Conservation (phyloP, 352 stramenopile species). For the Thraustochytrium sp. region DNA sequence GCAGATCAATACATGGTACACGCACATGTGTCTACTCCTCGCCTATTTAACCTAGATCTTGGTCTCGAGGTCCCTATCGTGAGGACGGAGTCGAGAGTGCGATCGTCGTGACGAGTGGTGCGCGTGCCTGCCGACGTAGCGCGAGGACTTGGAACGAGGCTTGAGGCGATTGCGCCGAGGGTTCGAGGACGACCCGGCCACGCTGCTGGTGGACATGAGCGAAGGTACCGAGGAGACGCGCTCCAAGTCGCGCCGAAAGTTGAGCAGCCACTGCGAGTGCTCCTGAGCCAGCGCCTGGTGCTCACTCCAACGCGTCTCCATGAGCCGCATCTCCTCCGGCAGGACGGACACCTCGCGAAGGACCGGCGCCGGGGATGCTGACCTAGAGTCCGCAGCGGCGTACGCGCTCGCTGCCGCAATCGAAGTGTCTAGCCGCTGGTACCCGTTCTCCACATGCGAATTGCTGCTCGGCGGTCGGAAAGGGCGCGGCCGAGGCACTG, state of each 20-base stretch:
- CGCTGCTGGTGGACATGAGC: background rate
- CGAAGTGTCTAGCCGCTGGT: background rate
- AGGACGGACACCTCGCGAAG: background rate
- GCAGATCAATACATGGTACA: too few species aligned
- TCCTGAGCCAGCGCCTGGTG: background rate
- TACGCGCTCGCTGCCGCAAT: background rate
- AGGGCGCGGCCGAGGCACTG: background rate
- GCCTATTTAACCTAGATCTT: too few species aligned
- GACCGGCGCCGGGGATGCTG: background rate
- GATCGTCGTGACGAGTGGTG: background rate
- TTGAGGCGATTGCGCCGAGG: too few species aligned
- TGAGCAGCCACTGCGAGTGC: slow-evolving; percentile 17
- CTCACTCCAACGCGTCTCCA: background rate
- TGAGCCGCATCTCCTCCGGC: background rate
- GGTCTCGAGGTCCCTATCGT: too few species aligned
- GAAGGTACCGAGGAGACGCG: background rate
- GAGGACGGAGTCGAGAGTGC: too few species aligned
- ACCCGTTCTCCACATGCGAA: background rate
- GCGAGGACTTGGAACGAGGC: too few species aligned
- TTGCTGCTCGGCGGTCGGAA: background rate
- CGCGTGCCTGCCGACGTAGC: background rate
- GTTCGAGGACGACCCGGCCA: too few species aligned
- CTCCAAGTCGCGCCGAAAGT: slow-evolving; percentile 3
- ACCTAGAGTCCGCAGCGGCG: background rate
- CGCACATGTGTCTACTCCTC: too few species aligned